Conservation (phyloP, 2,329 filamentous ascomycete genomes). For the Calonectria pseudoreteaudii region DNA sequence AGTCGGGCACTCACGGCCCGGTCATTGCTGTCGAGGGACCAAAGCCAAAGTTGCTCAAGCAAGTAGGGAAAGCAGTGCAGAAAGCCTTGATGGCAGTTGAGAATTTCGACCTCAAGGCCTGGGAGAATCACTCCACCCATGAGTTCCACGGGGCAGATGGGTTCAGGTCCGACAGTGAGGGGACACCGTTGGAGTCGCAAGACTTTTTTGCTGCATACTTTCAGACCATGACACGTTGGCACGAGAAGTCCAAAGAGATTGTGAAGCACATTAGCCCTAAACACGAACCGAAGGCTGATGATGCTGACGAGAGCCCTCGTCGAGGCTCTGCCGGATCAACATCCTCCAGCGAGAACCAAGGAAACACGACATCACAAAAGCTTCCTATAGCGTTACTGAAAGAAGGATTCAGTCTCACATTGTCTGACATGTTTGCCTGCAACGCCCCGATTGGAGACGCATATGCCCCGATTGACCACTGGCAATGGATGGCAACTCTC, state of each 20-base stretch:
- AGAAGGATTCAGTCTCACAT: constrained; percentile 82
- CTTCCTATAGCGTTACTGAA: constrained; percentile 81
- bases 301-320: constrained; percentile 18
- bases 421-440: constrained; percentile 80
- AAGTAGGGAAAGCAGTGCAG: constrained; percentile 74
- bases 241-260: constrained; percentile 79
- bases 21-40: constrained; percentile 88
- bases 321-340: constrained; percentile 27
- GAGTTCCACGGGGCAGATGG: constrained; percentile 26
- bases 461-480: constrained; percentile 89
- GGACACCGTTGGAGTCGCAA: constrained; percentile 39
- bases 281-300: constrained; percentile 24
- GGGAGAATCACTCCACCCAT: constrained; percentile 51
- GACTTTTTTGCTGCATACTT: constrained; percentile 71
- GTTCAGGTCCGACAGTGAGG: constrained; percentile 26
- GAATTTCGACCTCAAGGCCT: constrained; percentile 57
- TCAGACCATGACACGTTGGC: constrained; percentile 78
- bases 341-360: constrained; percentile 2
- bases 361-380: constrained; percentile 36
- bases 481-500: constrained; percentile 96
- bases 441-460: constrained; percentile 79
- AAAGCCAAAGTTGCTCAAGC: constrained; percentile 60
- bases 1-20: constrained; percentile 72
- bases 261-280: constrained; percentile 58
- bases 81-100: constrained; percentile 65